phyloP scores from a whole-genome alignment of 805 yeast species.

The Schizosaccharomyces japonicus region DNA sequence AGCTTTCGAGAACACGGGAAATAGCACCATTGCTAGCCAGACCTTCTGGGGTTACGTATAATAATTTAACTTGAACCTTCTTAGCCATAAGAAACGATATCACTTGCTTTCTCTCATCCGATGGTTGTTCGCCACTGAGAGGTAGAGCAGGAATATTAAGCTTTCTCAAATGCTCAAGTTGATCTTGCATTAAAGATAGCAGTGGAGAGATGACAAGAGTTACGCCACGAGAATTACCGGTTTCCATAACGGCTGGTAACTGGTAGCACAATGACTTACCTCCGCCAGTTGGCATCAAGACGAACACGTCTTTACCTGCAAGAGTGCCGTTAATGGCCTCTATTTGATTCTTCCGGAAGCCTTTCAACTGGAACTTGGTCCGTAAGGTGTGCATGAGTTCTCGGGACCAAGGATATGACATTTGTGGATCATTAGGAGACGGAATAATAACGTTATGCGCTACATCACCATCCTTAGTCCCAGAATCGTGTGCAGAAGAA shows the following conservation, averaged over 20 bases:
- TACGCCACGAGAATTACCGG: slow-evolving; percentile 58
- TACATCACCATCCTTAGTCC: too few relatives aligned
- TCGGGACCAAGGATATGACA: slow-evolving; percentile 31
- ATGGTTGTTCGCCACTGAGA: slow-evolving; percentile 55
- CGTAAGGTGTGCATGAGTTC: slow-evolving; percentile 40
- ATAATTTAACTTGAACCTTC: slow-evolving; percentile 29
- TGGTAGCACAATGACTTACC: slow-evolving; percentile 93
- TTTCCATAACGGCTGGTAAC: slow-evolving; percentile 61
- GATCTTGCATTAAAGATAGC: slow-evolving; percentile 93
- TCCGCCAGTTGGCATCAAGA: slow-evolving; percentile 96
- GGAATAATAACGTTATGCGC: background rate
- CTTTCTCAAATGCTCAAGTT: slow-evolving; percentile 53
- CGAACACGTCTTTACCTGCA: slow-evolving; percentile 73
- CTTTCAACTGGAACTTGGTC: slow-evolving; percentile 33
- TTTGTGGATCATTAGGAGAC: background rate
- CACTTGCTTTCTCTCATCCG: slow-evolving; percentile 37
- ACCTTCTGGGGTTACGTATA: slow-evolving; percentile 90
- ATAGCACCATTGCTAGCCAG: slow-evolving; percentile 50
- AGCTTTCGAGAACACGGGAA: slow-evolving; percentile 32
- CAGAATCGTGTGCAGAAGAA: too few relatives aligned
- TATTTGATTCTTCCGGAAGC: slow-evolving; percentile 61
- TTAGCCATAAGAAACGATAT: slow-evolving; percentile 42
- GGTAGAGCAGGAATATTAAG: slow-evolving; percentile 60
- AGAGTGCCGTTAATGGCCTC: slow-evolving; percentile 63
- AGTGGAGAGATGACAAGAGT: slow-evolving; percentile 85